Evolutionary conservation across 2,329 filamentous ascomycete species (phyloP).

Genomic region (Ophiostoma himal-ulmi): DNA sequence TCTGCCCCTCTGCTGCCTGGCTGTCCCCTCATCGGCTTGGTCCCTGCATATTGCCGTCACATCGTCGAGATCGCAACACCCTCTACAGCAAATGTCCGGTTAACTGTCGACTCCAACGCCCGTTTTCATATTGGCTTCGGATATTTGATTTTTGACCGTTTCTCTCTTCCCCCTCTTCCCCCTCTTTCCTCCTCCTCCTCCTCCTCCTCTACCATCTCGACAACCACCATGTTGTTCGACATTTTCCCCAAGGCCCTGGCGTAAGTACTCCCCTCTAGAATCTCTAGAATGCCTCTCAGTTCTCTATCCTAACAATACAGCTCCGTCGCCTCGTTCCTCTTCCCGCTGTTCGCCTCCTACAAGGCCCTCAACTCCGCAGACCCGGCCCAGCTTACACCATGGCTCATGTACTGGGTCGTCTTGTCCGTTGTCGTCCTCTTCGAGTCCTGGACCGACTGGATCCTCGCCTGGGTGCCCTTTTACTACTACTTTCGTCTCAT

Average conservation of each 20-base stretch:
- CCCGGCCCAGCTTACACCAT: conserved; percentile 84
- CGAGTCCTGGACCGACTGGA: conserved; percentile 83
- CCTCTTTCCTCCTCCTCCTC: not conserved
- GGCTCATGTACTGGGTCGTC: conserved; percentile 99
- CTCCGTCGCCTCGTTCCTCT: conserved; percentile 80
- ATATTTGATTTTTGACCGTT: not conserved
- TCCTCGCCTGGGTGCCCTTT: conserved; percentile 86
- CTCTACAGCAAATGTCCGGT: conserved; percentile 4
- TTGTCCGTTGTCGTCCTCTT: conserved; percentile 72
- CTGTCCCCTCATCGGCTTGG: not conserved
- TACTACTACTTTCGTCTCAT: conserved; percentile 85
- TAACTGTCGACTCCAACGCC: conserved; percentile 1
- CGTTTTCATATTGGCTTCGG: not conserved
- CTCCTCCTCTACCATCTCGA: not conserved
- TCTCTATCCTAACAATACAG: conserved; percentile 41
- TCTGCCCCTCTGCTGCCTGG: not conserved
- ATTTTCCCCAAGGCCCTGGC: conserved; percentile 25
- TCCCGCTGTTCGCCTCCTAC: conserved; percentile 95
- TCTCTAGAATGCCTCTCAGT: not conserved
- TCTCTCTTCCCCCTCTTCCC: not conserved
- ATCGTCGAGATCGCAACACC: conserved; percentile 8
- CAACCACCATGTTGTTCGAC: conserved; percentile 25
- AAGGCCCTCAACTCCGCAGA: conserved; percentile 93
- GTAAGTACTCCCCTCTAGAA: conserved; percentile 16
- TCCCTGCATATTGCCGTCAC: conserved; percentile 7